Conservation (phyloP, 2,329 filamentous ascomycete species). For the Bipolaris oryzae region DNA sequence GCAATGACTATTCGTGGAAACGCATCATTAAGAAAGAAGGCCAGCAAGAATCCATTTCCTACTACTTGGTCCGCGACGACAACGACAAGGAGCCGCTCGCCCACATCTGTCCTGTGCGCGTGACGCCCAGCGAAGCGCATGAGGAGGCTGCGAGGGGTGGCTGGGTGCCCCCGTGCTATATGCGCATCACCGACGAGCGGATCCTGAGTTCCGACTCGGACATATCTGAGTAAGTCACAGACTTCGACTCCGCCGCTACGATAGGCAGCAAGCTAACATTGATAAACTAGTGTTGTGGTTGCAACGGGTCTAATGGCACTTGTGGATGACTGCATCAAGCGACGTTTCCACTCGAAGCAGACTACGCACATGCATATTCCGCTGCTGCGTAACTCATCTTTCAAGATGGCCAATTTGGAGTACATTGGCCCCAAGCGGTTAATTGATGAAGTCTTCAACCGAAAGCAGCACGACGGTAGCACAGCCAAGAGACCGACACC, state of each 20-base stretch:
- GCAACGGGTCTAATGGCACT: constrained; percentile 87
- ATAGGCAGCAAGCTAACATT: constrained; percentile 22
- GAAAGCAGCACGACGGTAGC: constrained; percentile 38
- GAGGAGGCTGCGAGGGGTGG: constrained; percentile 79
- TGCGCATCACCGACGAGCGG: constrained; percentile 82
- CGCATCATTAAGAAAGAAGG: constrained; percentile 72
- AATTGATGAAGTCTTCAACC: constrained; percentile 68
- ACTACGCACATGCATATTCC: constrained; percentile 60
- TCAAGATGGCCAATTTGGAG: constrained; percentile 63
- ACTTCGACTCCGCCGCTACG: not conserved
- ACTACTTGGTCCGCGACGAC: constrained; percentile 76
- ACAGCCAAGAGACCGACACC: constrained; percentile 34
- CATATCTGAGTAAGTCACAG: constrained; percentile 77
- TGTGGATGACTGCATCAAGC: constrained; percentile 89
- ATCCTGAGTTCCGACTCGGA: constrained; percentile 75
- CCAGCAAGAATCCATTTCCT: constrained; percentile 68
- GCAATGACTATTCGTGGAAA: constrained; percentile 82
- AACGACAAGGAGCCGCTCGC: constrained; percentile 69
- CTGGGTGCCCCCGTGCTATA: constrained; percentile 87
- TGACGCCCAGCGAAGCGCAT: constrained; percentile 71
- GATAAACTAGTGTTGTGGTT: constrained; percentile 73
- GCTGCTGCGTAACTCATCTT: constrained; percentile 54
- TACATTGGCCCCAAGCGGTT: constrained; percentile 67
- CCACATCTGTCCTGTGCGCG: constrained; percentile 80
- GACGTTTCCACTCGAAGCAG: constrained; percentile 69